A percentile compares a stretch with the other conserved stretches of the same genome.
Conservation (phyloP, 2,329 filamentous ascomycete species). For the Diplodia sapinea region DNA sequence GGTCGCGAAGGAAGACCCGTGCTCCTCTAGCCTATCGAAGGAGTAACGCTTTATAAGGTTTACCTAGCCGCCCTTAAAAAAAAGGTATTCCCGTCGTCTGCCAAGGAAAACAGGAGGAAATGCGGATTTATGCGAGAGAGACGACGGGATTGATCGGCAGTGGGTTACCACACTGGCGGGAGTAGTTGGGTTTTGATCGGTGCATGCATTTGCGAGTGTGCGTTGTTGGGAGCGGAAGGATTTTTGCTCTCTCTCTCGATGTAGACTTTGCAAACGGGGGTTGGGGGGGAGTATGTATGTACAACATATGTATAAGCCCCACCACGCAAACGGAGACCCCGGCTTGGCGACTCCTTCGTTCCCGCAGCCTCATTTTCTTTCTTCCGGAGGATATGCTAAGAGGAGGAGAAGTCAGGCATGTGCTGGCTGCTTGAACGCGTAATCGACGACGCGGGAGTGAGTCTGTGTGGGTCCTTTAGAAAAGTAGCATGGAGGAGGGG, state of each 20-base stretch:
- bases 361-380: background rate
- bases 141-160: background rate
- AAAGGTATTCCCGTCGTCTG: background rate
- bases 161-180: no score
- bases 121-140: background rate
- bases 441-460: background rate
- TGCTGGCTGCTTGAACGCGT: slow-evolving; percentile 19
- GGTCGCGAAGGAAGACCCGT: no score
- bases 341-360: background rate
- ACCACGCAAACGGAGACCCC: background rate
- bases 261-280: background rate
- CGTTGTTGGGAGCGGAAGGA: background rate
- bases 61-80: no score
- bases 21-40: no score
- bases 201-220: background rate
- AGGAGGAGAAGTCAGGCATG: background rate
- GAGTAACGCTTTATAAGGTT: no score
- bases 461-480: background rate
- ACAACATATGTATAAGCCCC: background rate
- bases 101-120: background rate
- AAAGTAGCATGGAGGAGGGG: background rate
- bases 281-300: background rate
- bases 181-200: no score
- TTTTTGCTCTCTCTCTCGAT: background rate
- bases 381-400: background rate